These are phyloP conservation scores for Polymyxa betae DNA, from an alignment of 208 protist genomes.

Conservation along the genomic window DNA sequence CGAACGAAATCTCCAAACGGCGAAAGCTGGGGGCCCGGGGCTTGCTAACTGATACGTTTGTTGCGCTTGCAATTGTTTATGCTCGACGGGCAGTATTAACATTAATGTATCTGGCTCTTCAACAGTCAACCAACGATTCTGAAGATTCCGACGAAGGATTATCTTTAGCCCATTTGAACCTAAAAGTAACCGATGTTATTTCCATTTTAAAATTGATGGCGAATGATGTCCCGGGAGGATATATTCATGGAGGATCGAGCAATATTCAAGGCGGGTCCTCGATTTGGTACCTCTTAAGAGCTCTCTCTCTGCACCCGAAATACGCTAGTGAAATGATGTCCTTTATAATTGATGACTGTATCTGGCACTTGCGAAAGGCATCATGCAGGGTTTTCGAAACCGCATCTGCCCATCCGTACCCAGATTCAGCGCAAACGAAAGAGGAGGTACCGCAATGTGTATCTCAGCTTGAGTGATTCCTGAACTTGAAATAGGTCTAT, in stretches of 20 bases:
- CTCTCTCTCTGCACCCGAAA: constrained; percentile 12
- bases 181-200: constrained; percentile 33
- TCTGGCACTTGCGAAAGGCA: background rate
- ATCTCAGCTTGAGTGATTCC: background rate
- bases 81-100: constrained; percentile 4
- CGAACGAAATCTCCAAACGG: background rate
- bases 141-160: background rate
- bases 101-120: background rate
- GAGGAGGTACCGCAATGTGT: constrained; percentile 1
- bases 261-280: too few species aligned
- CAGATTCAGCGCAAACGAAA: constrained; percentile 24
- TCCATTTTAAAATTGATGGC: constrained; percentile 41
- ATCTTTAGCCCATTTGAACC: background rate
- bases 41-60: background rate
- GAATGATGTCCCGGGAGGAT: background rate
- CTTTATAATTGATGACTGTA: constrained; percentile 26
- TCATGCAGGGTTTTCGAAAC: background rate
- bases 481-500: constrained; percentile 13
- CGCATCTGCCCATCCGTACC: constrained; percentile 11
- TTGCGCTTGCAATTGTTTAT: constrained; percentile 11
- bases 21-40: background rate
- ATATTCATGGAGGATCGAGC: background rate
- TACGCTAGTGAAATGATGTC: constrained; percentile 10
- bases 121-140: background rate
- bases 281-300: constrained; percentile 19